Evolutionary conservation across 1,284 basidiomycete species (phyloP).

Genomic region (Anthracocystis panici-leucophaei): DNA sequence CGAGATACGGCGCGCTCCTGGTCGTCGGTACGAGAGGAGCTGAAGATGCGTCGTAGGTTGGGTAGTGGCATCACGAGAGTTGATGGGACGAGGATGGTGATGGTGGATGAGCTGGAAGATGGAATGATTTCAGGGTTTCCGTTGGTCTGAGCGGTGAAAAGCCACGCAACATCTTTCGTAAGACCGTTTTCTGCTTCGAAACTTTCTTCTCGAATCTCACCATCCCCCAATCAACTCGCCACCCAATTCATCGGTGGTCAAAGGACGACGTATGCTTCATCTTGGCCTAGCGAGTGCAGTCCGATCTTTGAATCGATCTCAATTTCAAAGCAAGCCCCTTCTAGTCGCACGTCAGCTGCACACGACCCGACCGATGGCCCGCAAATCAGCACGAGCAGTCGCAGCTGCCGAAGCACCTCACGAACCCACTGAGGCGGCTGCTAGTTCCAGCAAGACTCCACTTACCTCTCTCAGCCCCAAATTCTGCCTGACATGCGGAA

Average conservation of each 20-base stretch:
- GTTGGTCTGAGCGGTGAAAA: slow-evolving; percentile 1
- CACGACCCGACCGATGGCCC: slow-evolving; percentile 14
- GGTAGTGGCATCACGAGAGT: slow-evolving; percentile 55
- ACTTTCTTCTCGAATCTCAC: neutral
- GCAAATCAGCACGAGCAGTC: slow-evolving; percentile 32
- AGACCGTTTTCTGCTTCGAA: neutral
- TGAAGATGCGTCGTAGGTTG: slow-evolving; percentile 62
- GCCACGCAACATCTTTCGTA: too few species aligned
- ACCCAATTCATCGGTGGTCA: neutral
- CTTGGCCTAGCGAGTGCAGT: neutral
- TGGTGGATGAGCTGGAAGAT: neutral
- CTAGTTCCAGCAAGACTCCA: neutral
- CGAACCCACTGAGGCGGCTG: neutral
- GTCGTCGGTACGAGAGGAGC: slow-evolving; percentile 56
- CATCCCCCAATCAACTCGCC: neutral
- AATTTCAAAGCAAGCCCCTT: neutral
- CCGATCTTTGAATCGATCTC: neutral
- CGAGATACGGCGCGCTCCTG: slow-evolving; percentile 62
- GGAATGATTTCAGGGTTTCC: neutral
- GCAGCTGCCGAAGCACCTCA: slow-evolving; percentile 25
- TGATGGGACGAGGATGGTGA: neutral
- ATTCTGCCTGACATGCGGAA: slow-evolving; percentile 54
- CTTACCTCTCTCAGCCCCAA: slow-evolving; percentile 27
- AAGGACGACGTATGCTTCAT: neutral
- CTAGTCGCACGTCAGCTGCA: neutral